Evolutionary conservation across 2,329 filamentous ascomycete genomes (phyloP).

Genomic region (Aspergillus versicolor): DNA sequence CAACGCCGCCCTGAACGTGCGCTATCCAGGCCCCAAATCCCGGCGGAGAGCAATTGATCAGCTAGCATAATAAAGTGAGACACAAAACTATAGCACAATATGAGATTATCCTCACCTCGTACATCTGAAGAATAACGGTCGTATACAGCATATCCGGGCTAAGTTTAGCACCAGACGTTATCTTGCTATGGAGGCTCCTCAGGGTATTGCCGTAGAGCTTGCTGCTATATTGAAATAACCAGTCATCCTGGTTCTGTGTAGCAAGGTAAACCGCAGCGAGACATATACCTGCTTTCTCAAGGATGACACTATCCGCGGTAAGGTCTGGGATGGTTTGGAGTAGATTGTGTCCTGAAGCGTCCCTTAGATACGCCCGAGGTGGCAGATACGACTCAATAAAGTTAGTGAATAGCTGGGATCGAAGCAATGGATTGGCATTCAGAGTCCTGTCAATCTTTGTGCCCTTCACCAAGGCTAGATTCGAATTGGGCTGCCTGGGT

Average conservation of each 20-base stretch:
- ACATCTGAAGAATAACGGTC: slow-evolving; percentile 23
- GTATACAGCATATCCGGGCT: slow-evolving; percentile 21
- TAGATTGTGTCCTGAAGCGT: slow-evolving; percentile 4
- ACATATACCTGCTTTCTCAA: slow-evolving; percentile 18
- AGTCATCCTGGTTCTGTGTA: slow-evolving; percentile 17
- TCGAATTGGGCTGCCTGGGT: background rate
- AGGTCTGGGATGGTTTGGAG: slow-evolving; percentile 17
- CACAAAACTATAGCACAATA: background rate
- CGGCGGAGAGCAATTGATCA: slow-evolving; percentile 21
- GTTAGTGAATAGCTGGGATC: slow-evolving; percentile 14
- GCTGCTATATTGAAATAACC: slow-evolving; percentile 19
- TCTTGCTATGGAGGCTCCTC: slow-evolving; percentile 15
- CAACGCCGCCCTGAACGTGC: slow-evolving; percentile 23
- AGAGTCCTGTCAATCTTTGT: slow-evolving; percentile 12
- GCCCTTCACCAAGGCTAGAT: background rate
- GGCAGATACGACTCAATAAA: slow-evolving; percentile 15
- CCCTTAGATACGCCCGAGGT: slow-evolving; percentile 2
- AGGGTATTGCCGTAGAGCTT: slow-evolving; percentile 20
- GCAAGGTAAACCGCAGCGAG: slow-evolving; percentile 19
- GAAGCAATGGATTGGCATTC: slow-evolving; percentile 15
- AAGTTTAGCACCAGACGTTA: slow-evolving; percentile 13
- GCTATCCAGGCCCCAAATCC: slow-evolving; percentile 24
- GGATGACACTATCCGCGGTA: slow-evolving; percentile 11
- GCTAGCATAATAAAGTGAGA: slow-evolving; percentile 4
- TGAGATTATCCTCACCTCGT: slow-evolving; percentile 17